phyloP scores from a whole-genome alignment of 768 basidiomycete species.

The Boletus pseudo-olivaceus region DNA sequence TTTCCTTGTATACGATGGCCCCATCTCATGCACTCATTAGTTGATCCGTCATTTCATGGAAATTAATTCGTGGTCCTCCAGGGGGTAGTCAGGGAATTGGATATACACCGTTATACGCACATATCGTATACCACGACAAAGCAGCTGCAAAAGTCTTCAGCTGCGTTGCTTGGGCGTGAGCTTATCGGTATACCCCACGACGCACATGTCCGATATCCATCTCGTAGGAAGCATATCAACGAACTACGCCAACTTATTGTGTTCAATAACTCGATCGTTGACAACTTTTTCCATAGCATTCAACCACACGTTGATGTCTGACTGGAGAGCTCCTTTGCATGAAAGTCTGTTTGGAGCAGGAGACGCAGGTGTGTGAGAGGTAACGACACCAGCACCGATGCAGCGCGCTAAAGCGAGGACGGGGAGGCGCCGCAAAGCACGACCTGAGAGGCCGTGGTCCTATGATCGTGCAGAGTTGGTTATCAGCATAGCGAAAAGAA shows the following conservation, averaged over 20 bases:
- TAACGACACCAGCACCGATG: conserved; percentile 49
- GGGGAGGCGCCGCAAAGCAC: conserved; percentile 88
- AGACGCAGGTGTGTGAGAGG: conserved; percentile 13
- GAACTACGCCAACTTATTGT: conserved; percentile 41
- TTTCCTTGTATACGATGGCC: neutral
- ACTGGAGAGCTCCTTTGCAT: conserved; percentile 11
- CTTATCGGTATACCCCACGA: neutral
- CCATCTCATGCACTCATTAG: conserved; percentile 11
- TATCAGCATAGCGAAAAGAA: neutral
- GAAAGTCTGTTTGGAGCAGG: conserved; percentile 3
- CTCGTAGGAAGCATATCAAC: neutral
- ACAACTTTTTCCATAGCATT: conserved; percentile 82
- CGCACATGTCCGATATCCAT: neutral
- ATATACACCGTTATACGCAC: conserved; percentile 4
- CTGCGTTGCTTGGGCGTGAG: neutral
- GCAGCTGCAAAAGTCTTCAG: neutral
- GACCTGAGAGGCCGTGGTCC: conserved; percentile 85
- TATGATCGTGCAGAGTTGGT: conserved; percentile 23
- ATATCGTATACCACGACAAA: neutral
- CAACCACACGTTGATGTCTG: conserved; percentile 68
- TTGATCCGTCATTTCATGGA: conserved; percentile 23
- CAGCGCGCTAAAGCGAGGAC: conserved; percentile 88
- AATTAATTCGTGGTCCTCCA: conserved; percentile 2
- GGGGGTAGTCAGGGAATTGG: neutral
- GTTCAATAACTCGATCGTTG: conserved; percentile 49